These are phyloP conservation scores for Sugiyamaella valdiviana DNA, from an alignment of 805 yeast genomes.

Conservation along the genomic window DNA sequence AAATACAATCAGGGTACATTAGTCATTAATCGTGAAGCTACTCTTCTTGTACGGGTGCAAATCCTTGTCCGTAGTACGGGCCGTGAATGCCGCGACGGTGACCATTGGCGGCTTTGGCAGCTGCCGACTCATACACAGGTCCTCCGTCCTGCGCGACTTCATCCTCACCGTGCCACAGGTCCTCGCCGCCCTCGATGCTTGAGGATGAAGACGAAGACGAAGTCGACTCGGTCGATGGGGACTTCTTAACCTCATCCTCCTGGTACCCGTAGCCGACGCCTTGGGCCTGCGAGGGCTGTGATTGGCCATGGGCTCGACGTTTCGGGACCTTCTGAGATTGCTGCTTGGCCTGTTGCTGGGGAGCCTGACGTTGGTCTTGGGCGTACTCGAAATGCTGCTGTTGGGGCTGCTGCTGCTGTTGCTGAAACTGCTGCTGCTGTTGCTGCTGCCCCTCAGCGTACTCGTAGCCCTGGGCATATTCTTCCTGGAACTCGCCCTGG, in stretches of 20 bases:
- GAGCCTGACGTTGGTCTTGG: constrained; percentile 5
- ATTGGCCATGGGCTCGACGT: too few relatives aligned
- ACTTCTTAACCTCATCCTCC: constrained; percentile 8
- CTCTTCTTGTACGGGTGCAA: neutral
- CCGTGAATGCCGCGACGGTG: constrained; percentile 15
- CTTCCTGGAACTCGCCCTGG: neutral
- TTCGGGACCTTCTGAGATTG: too few relatives aligned
- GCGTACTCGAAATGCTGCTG: constrained; percentile 8
- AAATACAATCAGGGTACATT: neutral
- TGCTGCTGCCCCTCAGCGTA: constrained; percentile 12
- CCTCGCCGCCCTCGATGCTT: constrained; percentile 14
- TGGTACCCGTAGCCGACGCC: neutral
- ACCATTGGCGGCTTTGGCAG: neutral
- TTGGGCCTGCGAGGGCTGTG: neutral
- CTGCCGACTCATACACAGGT: neutral
- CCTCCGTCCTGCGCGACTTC: constrained; percentile 1
- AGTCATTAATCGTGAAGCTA: neutral
- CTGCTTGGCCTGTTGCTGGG: neutral
- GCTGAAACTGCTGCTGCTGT: constrained; percentile 7
- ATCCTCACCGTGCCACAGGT: constrained; percentile 20
- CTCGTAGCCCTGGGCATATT: neutral
- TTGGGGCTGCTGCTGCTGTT: constrained; percentile 14
- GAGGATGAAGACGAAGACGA: constrained; percentile 21
- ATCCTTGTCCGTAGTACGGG: constrained; percentile 12
- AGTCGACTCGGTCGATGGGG: constrained; percentile 20